Evolutionary conservation across 1,284 basidiomycete genomes (phyloP).

Genomic region (Exobasidium cylindrosporum): DNA sequence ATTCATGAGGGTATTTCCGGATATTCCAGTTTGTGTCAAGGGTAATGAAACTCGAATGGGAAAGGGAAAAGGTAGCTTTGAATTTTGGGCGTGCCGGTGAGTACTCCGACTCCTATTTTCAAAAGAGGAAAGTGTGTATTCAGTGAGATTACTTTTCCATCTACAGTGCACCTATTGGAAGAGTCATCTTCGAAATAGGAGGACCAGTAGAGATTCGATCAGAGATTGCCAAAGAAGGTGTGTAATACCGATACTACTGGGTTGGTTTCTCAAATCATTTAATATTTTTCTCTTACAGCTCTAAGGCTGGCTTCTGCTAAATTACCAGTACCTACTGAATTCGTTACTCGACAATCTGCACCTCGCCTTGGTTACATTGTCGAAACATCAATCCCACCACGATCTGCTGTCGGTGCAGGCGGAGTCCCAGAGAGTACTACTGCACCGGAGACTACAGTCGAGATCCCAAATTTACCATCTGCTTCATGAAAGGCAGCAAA

Average conservation of each 20-base stretch:
- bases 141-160: neutral
- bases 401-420: conserved; percentile 6
- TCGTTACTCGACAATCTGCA: conserved; percentile 69
- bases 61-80: conserved; percentile 96
- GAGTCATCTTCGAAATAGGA: conserved; percentile 91
- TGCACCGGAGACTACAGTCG: neutral
- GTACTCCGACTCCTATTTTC: conserved; percentile 26
- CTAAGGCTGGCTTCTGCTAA: conserved; percentile 85
- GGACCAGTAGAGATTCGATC: conserved; percentile 79
- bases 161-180: conserved; percentile 62
- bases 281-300: conserved; percentile 60
- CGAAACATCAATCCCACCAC: conserved; percentile 9
- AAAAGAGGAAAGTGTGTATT: conserved; percentile 3
- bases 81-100: conserved; percentile 92
- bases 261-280: no score
- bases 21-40: conserved; percentile 96
- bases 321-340: conserved; percentile 84
- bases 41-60: conserved; percentile 99
- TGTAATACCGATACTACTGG: conserved; percentile 36
- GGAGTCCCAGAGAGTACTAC: neutral
- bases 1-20: conserved; percentile 87
- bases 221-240: conserved; percentile 88
- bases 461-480: no score
- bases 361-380: conserved; percentile 70
- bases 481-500: no score